Evolutionary conservation across 345 rosid genomes (phyloP), one percentile per base, ranked within the genome.

Genomic region (Cochlearia excelsa): DNA sequence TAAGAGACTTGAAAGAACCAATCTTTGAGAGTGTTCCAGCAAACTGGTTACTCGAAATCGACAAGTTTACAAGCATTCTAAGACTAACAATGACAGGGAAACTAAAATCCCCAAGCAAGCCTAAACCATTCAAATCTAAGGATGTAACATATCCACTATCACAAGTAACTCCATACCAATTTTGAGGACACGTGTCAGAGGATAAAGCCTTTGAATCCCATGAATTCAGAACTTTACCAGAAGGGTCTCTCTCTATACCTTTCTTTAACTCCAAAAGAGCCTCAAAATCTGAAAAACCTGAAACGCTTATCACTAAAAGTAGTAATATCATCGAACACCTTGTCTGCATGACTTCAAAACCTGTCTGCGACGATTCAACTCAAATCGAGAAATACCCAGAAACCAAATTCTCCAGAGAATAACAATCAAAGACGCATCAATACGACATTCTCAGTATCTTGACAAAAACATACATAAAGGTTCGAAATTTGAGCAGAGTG

Each of bases 161-260:
- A 67, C 97, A 90, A 54, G 71, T 56, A 41, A 90, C 73, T n/a
- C 97, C 95, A 27, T 67, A 81, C 97, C 97, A 90, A 60, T 79
- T 76, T 63, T 30, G 41, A 3, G 97, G 95, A 51, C 97, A 90
- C 33, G 67, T 83, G 73, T 90, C 72, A 49, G 95, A 74, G 30
- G 80, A 54, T 52, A 85, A 67, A 61, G 86, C 69, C 57, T 79
- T 83, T 29, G 82, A 69, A 43, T 82, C 77, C 97, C 97, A 90
- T 35, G 97, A 87, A 64, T 54, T 73, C 63, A 80, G 59, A 61
- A 77, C 52, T 70, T 72, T 54, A 41, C 84, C 85, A 6, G 88
- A 74, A 59, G 87, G 81, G 81, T 81, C 90, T 46, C 67, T 59
- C 44, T 59, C 75, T 52, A 90, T 59, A 11, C 89, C 90, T 66